These are phyloP conservation scores for Monosporozyma unispora DNA, from an alignment of 805 yeast species.

Conservation along the genomic window DNA sequence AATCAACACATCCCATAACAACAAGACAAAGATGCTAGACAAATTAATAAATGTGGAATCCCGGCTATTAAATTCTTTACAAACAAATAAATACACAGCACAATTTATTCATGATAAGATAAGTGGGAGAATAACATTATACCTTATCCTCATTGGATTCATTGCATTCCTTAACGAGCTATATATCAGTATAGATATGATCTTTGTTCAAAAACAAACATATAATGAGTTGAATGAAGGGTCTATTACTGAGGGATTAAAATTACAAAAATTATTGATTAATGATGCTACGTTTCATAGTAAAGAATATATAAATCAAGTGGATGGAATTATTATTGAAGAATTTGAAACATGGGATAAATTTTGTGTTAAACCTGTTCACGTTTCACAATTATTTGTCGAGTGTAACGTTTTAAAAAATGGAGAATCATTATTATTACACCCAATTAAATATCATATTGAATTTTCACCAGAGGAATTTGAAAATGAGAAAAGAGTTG, in stretches of 20 bases:
- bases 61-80: conserved; percentile 11
- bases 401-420: conserved; percentile 35
- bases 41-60: conserved; percentile 18
- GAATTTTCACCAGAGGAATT: conserved; percentile 81
- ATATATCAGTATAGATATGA: conserved; percentile 29
- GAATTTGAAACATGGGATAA: conserved; percentile 44
- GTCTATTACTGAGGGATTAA: conserved; percentile 23
- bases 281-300: conserved; percentile 27
- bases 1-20: too few species aligned
- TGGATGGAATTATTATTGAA: conserved; percentile 27
- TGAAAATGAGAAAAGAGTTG: conserved; percentile 49
- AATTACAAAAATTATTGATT: conserved; percentile 23
- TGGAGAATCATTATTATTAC: conserved; percentile 16
- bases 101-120: conserved; percentile 20
- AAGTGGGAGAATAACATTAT: conserved; percentile 30
- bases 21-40: not conserved
- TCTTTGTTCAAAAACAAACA: conserved; percentile 25
- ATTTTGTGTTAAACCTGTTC: conserved; percentile 65
- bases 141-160: conserved; percentile 24
- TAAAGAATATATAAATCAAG: conserved; percentile 25
- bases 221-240: conserved; percentile 27
- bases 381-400: conserved; percentile 65
- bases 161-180: conserved; percentile 29
- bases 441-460: conserved; percentile 50
- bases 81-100: conserved; percentile 12